Evolutionary conservation across 106 monocot genomes (phyloP).

Genomic region (Dendrobium catenatum): DNA sequence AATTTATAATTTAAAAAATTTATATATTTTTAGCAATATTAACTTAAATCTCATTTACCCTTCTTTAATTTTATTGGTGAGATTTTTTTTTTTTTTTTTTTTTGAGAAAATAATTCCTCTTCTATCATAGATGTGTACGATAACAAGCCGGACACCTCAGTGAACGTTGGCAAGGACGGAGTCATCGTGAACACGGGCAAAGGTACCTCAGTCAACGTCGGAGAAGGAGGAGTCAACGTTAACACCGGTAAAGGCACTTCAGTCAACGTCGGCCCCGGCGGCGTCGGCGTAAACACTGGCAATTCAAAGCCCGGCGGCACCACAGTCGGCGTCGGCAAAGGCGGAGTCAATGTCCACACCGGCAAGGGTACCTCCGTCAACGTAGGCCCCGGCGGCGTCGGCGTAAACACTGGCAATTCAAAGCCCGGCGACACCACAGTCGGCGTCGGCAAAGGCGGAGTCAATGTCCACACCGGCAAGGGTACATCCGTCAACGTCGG

Average conservation of each 20-base stretch:
- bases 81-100: too few relatives aligned
- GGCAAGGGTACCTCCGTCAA: slow-evolving; percentile 9
- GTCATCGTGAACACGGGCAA: slow-evolving; percentile 20
- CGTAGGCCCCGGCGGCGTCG: slow-evolving; percentile 23
- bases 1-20: too few relatives aligned
- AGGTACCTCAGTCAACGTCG: slow-evolving; percentile 19
- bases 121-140: background rate
- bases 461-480: slow-evolving; percentile 20
- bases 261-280: slow-evolving; percentile 31
- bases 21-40: too few relatives aligned
- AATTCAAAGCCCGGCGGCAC: slow-evolving; percentile 23
- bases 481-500: slow-evolving; percentile 26
- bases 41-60: too few relatives aligned
- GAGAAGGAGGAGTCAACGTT: slow-evolving; percentile 23
- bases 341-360: slow-evolving; percentile 17
- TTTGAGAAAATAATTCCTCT: too few relatives aligned
- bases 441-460: slow-evolving; percentile 27
- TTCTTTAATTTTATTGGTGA: too few relatives aligned
- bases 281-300: slow-evolving; percentile 26
- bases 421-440: slow-evolving; percentile 8
- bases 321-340: slow-evolving; percentile 17
- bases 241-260: slow-evolving; percentile 21
- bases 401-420: slow-evolving; percentile 18
- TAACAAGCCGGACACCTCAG: background rate
- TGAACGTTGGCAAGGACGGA: slow-evolving; percentile 16